Conservation (phyloP, 768 basidiomycete genomes). For the Mycena galopus region DNA sequence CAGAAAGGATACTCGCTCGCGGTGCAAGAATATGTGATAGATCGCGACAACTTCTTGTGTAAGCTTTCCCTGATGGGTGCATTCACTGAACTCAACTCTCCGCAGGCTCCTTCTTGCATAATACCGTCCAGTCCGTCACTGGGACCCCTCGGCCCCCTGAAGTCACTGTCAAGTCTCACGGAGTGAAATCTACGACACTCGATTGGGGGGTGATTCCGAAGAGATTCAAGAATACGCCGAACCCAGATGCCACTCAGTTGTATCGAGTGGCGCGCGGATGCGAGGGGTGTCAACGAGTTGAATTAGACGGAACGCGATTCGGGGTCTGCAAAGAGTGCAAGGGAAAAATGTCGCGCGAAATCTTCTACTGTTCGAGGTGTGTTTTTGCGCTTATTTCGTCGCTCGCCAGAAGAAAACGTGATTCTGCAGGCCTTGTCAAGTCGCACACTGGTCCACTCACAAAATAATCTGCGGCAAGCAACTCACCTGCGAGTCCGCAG, state of each 20-base stretch:
- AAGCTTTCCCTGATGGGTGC: neutral
- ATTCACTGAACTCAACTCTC: neutral
- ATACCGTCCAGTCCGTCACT: neutral
- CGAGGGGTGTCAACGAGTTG: conserved; percentile 6
- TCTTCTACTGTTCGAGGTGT: conserved; percentile 20
- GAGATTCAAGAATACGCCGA: too few relatives aligned
- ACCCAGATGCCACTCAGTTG: too few relatives aligned
- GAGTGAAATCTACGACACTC: neutral
- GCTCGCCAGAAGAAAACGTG: neutral
- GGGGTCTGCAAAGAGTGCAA: conserved; percentile 9
- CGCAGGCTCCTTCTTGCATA: neutral
- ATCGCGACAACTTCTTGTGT: neutral
- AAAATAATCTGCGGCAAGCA: conserved; percentile 23
- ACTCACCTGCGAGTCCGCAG: conserved; percentile 6
- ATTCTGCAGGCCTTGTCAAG: conserved; percentile 15
- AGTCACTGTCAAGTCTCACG: neutral
- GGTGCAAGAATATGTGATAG: neutral
- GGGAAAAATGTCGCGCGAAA: conserved; percentile 6
- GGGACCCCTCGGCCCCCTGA: neutral
- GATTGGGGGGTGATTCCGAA: neutral
- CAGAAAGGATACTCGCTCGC: neutral
- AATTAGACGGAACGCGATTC: conserved; percentile 8
- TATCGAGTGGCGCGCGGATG: neutral
- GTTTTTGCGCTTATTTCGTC: conserved; percentile 2
- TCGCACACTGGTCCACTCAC: conserved; percentile 21